Evolutionary conservation across 768 basidiomycete genomes (phyloP).

Genomic region (Suillus clintonianus): DNA sequence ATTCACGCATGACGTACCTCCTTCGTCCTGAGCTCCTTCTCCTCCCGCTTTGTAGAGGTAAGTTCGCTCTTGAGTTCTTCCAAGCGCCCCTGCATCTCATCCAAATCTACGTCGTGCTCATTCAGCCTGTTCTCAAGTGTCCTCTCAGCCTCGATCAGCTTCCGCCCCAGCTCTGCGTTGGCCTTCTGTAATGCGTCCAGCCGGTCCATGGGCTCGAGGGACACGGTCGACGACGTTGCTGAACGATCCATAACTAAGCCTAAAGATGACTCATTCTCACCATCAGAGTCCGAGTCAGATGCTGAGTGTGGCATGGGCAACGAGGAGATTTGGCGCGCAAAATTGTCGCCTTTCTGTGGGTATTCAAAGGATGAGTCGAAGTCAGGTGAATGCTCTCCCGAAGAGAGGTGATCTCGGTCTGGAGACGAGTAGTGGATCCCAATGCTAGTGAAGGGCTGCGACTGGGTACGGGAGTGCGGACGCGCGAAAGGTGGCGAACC

Average conservation of each 20-base stretch:
- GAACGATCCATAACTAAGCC: constrained; percentile 65
- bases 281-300: constrained; percentile 49
- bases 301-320: constrained; percentile 58
- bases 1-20: constrained; percentile 53
- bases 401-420: constrained; percentile 37
- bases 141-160: constrained; percentile 73
- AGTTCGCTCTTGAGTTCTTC: constrained; percentile 82
- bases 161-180: constrained; percentile 75
- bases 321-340: constrained; percentile 50
- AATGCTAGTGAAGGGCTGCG: constrained; percentile 43
- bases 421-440: constrained; percentile 47
- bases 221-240: constrained; percentile 60
- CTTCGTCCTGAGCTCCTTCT: constrained; percentile 88
- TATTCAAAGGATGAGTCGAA: constrained; percentile 40
- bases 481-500: constrained; percentile 53
- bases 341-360: constrained; percentile 36
- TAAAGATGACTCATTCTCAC: constrained; percentile 50
- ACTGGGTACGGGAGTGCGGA: constrained; percentile 66
- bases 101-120: constrained; percentile 83
- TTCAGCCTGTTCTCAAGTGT: constrained; percentile 63
- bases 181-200: constrained; percentile 71
- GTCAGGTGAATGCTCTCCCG: constrained; percentile 38
- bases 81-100: constrained; percentile 73
- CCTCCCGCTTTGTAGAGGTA: constrained; percentile 80
- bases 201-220: constrained; percentile 71